Conservation (phyloP, 106 monocot species). For the Dendrobium huoshanense region DNA sequence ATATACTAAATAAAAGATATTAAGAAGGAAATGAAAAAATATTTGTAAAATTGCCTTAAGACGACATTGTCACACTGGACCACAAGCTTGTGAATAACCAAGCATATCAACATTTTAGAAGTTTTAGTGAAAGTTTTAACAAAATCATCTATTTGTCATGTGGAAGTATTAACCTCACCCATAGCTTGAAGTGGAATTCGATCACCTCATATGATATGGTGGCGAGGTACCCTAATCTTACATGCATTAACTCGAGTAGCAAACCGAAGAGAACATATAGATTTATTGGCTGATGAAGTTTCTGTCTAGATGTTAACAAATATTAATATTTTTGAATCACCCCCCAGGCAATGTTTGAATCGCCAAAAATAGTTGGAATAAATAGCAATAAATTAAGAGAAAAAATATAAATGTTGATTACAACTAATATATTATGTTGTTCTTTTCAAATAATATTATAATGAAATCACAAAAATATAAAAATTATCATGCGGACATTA, state of each 20-base stretch:
- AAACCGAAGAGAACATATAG: slow-evolving; percentile 76
- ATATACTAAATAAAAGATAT: too few species aligned
- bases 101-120: too few species aligned
- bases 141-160: too few species aligned
- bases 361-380: neutral
- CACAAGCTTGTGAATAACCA: too few species aligned
- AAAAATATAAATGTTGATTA: neutral
- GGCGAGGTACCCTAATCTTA: slow-evolving; percentile 66
- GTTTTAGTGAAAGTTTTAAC: too few species aligned
- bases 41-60: too few species aligned
- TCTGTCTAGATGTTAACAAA: slow-evolving; percentile 87
- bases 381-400: neutral
- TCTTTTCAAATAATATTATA: too few species aligned
- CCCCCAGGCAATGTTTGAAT: slow-evolving; percentile 79
- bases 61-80: too few species aligned
- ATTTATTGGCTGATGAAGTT: slow-evolving; percentile 50
- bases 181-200: slow-evolving; percentile 33
- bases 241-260: slow-evolving; percentile 79
- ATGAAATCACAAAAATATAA: too few species aligned
- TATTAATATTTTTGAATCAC: slow-evolving; percentile 88
- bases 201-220: slow-evolving; percentile 40
- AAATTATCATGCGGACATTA: too few species aligned
- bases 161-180: slow-evolving; percentile 13
- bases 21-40: too few species aligned
- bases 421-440: neutral